Base-by-base conservation (phyloP, 345 rosid species). In the Ceriops tagal region DNA sequence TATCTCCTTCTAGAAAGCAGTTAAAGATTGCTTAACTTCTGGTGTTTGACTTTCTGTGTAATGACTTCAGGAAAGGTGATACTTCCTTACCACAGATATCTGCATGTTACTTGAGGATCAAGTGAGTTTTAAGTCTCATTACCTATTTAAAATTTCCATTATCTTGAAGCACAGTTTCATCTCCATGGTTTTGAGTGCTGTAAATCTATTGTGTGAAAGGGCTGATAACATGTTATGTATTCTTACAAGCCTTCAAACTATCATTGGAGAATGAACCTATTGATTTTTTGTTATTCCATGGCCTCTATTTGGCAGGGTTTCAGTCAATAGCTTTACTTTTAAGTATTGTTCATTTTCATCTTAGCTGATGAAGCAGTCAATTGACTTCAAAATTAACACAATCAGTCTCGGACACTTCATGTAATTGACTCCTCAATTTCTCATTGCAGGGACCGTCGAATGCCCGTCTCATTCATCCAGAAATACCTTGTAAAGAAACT, bases 401-500 rank as follows among this genome's bases (percentile, higher is more conserved):
- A 47, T 39, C 7, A 49, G 66, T 31, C 64, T 55, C 6, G 27
- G 28, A 18, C 37, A 18, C 9, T n/a, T 22, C 31, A 7, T 61
- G 21, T 43, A n/a, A 34, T 58, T 74, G 61, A 59, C 49, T 65
- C 32, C 32, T 3, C 57, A 22, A 32, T 68, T 65, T 56, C 61
- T 51, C 60, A 37, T 71, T 53, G 32, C 87, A 93, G 98, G 86
- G 97, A 89, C 80, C 93, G 92, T 66, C 84, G 73, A 61, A 71
- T 88, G 66, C 87, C 93, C 0, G 91, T 92, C 73, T 90, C 92
- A 51, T 84, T 78, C 68, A 80, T 95, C 79, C 96, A 95, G 62
- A 92, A 95, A 82, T 95, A 95, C 75, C 86, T 92, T 61, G 73
- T 79, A 79, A 81, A 70, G 86, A 92, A 95, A 85, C 84, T 95